A percentile compares a stretch with the other conserved stretches of the same genome.
Conservation (phyloP, 352 stramenopile species). For the Phytophthora litchii region DNA sequence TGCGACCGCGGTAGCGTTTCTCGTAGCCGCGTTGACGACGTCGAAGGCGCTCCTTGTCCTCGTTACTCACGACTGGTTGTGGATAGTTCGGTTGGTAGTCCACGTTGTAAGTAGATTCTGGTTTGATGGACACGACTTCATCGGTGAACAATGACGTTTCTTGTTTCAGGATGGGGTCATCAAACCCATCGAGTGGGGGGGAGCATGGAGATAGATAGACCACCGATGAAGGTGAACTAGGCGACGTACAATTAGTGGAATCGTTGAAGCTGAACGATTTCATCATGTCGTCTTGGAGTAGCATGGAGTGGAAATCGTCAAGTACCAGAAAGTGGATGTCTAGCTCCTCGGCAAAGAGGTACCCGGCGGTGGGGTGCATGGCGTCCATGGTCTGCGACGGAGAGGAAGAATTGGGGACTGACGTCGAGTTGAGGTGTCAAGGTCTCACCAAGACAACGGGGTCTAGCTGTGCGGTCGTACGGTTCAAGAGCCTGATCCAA, state of each 20-base stretch:
- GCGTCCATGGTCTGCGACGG: slow-evolving; percentile 18
- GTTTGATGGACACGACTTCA: slow-evolving; percentile 10
- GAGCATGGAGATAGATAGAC: slow-evolving; percentile 21
- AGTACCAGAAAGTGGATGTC: slow-evolving; percentile 28
- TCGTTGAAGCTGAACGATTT: neutral
- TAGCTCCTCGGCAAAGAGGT: slow-evolving; percentile 37
- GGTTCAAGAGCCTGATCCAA: slow-evolving; percentile 11
- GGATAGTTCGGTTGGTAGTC: neutral
- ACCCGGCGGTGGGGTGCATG: slow-evolving; percentile 31
- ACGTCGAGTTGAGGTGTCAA: slow-evolving; percentile 9
- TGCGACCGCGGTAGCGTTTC: slow-evolving; percentile 47
- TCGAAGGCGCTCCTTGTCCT: slow-evolving; percentile 41
- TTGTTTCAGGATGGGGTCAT: slow-evolving; percentile 17
- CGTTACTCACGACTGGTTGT: slow-evolving; percentile 3
- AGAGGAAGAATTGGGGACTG: slow-evolving; percentile 28
- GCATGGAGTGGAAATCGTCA: slow-evolving; percentile 28
- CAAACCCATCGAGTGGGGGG: neutral
- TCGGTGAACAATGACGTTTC: neutral
- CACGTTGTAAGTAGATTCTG: neutral
- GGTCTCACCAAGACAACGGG: slow-evolving; percentile 8
- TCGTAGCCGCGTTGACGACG: slow-evolving; percentile 47
- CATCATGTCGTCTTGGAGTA: slow-evolving; percentile 19
- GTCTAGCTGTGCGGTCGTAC: slow-evolving; percentile 8
- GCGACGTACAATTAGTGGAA: neutral
- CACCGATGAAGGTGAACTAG: slow-evolving; percentile 33